Percentiles rank a stretch among this genome's conserved stretches.
Conservation (phyloP, 345 rosid species). For the Salix exigua region DNA sequence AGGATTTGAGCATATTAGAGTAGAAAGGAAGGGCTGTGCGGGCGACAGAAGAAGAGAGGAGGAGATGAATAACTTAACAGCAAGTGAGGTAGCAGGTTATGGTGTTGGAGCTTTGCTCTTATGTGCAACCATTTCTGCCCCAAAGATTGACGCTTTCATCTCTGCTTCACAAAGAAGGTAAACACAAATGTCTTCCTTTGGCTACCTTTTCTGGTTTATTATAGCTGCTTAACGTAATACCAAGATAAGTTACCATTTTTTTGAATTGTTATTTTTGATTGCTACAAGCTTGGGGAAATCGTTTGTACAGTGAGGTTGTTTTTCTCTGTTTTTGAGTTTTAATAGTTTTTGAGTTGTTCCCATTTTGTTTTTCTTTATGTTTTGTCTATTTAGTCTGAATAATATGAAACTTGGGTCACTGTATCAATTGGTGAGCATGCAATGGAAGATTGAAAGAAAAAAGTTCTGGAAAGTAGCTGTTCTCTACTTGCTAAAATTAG, state of each 20-base stretch:
- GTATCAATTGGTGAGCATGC: background rate
- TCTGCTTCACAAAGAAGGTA: conserved; percentile 77
- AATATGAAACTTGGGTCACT: background rate
- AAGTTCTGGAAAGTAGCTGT: background rate
- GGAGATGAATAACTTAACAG: conserved; percentile 56
- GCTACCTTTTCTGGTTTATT: background rate
- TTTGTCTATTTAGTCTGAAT: background rate
- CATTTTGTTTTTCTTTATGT: background rate
- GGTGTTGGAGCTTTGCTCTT: conserved; percentile 66
- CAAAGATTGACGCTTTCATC: conserved; percentile 63
- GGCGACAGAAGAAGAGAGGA: background rate
- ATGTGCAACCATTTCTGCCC: conserved; percentile 60
- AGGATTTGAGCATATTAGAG: background rate
- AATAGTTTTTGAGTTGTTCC: background rate
- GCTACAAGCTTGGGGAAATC: background rate
- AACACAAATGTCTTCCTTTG: background rate
- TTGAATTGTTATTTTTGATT: background rate
- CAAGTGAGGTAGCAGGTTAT: conserved; percentile 67
- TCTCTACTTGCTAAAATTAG: background rate
- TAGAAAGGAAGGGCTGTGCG: background rate
- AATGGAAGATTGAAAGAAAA: background rate
- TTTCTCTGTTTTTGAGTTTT: background rate
- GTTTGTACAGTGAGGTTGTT: background rate
- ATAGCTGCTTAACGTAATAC: background rate
- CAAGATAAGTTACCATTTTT: background rate